These are phyloP conservation scores for Brettanomyces sp. DNA, from an alignment of 805 yeast species.

Conservation along the genomic window DNA sequence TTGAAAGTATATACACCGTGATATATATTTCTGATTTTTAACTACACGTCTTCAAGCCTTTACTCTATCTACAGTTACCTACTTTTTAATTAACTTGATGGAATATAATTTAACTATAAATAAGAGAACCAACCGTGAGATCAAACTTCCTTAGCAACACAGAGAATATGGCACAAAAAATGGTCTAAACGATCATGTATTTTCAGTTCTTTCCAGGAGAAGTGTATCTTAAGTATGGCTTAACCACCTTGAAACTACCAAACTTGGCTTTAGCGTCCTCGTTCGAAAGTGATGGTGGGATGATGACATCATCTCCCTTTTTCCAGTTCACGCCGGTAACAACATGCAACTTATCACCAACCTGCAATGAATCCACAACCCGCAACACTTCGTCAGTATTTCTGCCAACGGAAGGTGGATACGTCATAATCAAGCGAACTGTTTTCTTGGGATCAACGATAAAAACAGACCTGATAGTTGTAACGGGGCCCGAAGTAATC, in stretches of 20 bases:
- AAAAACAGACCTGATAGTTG: slow-evolving; percentile 88
- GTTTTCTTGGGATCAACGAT: slow-evolving; percentile 86
- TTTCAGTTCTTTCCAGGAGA: background rate
- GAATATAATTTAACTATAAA: background rate
- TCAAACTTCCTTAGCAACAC: background rate
- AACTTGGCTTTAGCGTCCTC: slow-evolving; percentile 74
- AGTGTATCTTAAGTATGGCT: slow-evolving; percentile 82
- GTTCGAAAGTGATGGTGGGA: slow-evolving; percentile 78
- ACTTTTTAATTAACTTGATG: too few species aligned
- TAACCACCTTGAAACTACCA: slow-evolving; percentile 77
- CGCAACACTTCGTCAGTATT: slow-evolving; percentile 88
- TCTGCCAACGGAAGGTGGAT: slow-evolving; percentile 94
- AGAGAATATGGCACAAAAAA: too few species aligned
- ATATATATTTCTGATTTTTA: too few species aligned
- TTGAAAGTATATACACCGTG: too few species aligned
- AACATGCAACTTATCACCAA: slow-evolving; percentile 72
- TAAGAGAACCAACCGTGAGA: background rate
- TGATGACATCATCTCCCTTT: slow-evolving; percentile 83
- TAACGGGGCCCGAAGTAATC: slow-evolving; percentile 61
- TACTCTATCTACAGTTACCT: too few species aligned
- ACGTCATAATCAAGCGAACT: slow-evolving; percentile 75
- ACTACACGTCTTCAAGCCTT: too few species aligned
- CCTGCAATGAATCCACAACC: slow-evolving; percentile 80
- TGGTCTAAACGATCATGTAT: too few species aligned
- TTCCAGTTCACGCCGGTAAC: slow-evolving; percentile 92